Evolutionary conservation across 2,329 filamentous ascomycete species (phyloP).

Genomic region (Neophaeococcomyces mojaviensis): DNA sequence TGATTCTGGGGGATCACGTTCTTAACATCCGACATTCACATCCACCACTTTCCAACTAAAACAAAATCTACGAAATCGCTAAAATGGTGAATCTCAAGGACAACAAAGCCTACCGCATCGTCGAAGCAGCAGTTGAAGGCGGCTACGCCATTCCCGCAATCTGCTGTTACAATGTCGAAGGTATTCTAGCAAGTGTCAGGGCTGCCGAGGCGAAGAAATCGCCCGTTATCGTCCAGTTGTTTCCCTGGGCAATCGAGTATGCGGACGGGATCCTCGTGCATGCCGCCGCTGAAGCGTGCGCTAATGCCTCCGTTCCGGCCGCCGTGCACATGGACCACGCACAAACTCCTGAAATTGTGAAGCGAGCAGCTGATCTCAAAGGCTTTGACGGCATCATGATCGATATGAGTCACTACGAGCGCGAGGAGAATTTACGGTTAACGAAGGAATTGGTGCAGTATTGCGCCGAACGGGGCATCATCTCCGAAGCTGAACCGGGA

Average conservation of each 20-base stretch:
- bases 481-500: slow-evolving; percentile 64
- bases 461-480: slow-evolving; percentile 58
- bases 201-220: slow-evolving; percentile 62
- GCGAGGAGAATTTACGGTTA: slow-evolving; percentile 59
- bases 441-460: slow-evolving; percentile 57
- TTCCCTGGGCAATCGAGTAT: slow-evolving; percentile 66
- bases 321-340: slow-evolving; percentile 61
- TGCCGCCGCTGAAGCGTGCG: slow-evolving; percentile 50
- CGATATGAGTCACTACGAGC: slow-evolving; percentile 67
- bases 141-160: slow-evolving; percentile 16
- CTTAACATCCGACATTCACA: no score
- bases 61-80: no score
- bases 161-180: slow-evolving; percentile 57
- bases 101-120: slow-evolving; percentile 25
- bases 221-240: slow-evolving; percentile 64
- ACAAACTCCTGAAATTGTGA: slow-evolving; percentile 55
- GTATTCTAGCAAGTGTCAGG: slow-evolving; percentile 59
- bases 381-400: slow-evolving; percentile 70
- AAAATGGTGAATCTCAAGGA: slow-evolving; percentile 6
- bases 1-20: no score
- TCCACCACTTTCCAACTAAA: no score
- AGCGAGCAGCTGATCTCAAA: slow-evolving; percentile 52
- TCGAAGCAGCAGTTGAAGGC: slow-evolving; percentile 23
- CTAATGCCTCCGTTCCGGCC: slow-evolving; percentile 52
- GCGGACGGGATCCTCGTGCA: slow-evolving; percentile 50